Base-by-base conservation (phyloP, 2,329 filamentous ascomycete species). In the Hymenoscyphus repandus region DNA sequence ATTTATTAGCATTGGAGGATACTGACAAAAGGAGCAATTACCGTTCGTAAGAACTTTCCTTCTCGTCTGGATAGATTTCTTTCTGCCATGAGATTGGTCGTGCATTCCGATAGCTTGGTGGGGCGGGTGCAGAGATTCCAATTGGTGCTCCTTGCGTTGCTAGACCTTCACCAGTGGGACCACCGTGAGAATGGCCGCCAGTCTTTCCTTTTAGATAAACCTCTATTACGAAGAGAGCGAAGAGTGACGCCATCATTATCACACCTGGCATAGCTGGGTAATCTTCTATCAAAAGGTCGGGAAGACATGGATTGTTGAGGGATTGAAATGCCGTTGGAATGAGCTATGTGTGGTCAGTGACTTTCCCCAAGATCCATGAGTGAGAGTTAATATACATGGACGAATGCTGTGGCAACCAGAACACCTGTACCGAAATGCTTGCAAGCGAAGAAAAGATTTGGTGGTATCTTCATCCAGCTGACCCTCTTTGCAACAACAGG, bases 401-500 rank as follows among this genome's bases (percentile, higher is more conserved):
- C 86, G 63, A 92, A 92, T 49, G 88, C 87, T 1, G 88, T 92
- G 12, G 88, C 87, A 54, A 91, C 83, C 18, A 92, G 74, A 18
- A 92, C 88, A 57, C 88, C 88, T 1, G 88, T 92, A 63, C 88
- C 85, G 57, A 88, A 85, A 69, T 88, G 84, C 57, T 86, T 81
- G 61, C 82, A 83, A 56, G 83, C 72, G 65, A 86, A 85, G 56
- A 86, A 75, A 60, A 86, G 75, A 18, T 68, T 74, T 55, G 74
- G 75, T 47, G 83, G 82, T 49, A 78, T 77, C 36, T 53, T 56
- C 48, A 56, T 49, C 50, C 51, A 56, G 2, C 6, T 51, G 30
- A 56, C 47, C 56, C 79, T 77, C 47, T 78, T 77, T 9, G 81
- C 84, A 49, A 88, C 69, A 32, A 88, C 70, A 1, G 85, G 85